These are phyloP conservation scores for Phytophthora boehmeriae DNA, from an alignment of 352 stramenopile genomes.

Conservation along the genomic window DNA sequence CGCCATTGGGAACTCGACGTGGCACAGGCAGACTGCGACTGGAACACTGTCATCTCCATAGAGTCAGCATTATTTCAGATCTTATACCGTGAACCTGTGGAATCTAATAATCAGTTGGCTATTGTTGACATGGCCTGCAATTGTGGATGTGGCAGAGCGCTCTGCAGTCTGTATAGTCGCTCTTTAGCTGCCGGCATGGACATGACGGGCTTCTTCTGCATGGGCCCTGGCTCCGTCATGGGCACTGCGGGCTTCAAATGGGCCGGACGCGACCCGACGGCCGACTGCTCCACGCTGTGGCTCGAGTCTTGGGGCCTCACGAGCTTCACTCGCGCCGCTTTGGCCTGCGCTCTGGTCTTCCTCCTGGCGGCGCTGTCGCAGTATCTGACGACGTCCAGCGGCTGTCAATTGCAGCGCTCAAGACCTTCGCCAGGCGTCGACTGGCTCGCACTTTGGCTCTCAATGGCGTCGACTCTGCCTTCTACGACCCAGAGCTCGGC, in stretches of 20 bases:
- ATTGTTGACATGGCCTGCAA: conserved; percentile 9
- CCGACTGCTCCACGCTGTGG: conserved; percentile 79
- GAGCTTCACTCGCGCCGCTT: conserved; percentile 39
- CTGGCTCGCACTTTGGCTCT: conserved; percentile 1
- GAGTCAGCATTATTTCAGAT: no score
- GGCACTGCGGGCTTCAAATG: conserved; percentile 62
- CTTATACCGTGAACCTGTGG: no score
- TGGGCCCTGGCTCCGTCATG: conserved; percentile 69
- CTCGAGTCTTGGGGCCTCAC: conserved; percentile 58
- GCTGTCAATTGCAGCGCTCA: conserved; percentile 51
- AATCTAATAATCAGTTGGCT: no score
- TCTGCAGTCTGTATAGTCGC: no score
- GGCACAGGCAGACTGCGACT: not conserved
- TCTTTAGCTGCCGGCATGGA: conserved; percentile 4
- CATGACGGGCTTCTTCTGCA: conserved; percentile 46
- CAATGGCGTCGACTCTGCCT: not conserved
- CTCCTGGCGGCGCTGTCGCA: conserved; percentile 63
- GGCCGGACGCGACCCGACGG: conserved; percentile 39
- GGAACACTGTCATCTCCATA: no score
- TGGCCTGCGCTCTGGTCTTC: conserved; percentile 57
- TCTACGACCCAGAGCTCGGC: conserved; percentile 42
- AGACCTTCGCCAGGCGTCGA: conserved; percentile 41
- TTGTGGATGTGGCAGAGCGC: conserved; percentile 33
- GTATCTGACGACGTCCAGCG: conserved; percentile 53
- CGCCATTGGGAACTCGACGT: conserved; percentile 6